Evolutionary conservation across 2,329 filamentous ascomycete species (phyloP), one percentile per base, ranked within the genome.

Genomic region (Pestalotiopsis sp.): DNA sequence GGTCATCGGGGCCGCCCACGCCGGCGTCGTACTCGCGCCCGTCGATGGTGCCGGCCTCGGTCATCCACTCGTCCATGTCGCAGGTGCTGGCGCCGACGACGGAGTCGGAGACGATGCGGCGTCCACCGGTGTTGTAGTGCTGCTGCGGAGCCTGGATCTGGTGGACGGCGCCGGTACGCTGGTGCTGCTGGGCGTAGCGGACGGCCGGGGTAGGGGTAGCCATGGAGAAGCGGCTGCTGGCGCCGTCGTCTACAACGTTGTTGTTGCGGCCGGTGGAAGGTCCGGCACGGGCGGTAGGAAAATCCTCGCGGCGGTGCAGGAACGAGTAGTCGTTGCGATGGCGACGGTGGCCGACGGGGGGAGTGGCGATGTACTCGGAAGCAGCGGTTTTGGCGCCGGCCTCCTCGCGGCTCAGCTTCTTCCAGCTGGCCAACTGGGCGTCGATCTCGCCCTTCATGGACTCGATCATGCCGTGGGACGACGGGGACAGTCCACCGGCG

Each of bases 31-130:
- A 35, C 30, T 35, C 40, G 11, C 35, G 17, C 20, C 9, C 62
- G 26, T 64, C 62, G 13, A 14, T 40, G 14, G 24, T 56, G 20
- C 26, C n/a, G 26, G n/a, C n/a, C 10, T 35, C 24, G 6, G 24
- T 35, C 62, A 38, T 55, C 62, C 52, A 48, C 40, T 65, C 52
- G 48, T 56, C 62, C 40, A 55, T 22, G 48, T 57, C 62, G 5
- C 20, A 39, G 13, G 30, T 20, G 9, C 26, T 44, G 48, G 62
- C 24, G n/a, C 13, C 40, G 56, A 65, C 14, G 17, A 57, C 30
- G 40, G 62, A 55, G 6, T 65, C 62, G 30, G 44, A 30, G 30
- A 35, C 40, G 30, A 35, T 35, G 4, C 40, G 40, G 14, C 62
- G 62, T 13, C 38, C 30, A 7, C 30, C 7, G 30, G 35, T 4